Evolutionary conservation across 73 alveolate species (phyloP).

Genomic region (Urostyla sp.): DNA sequence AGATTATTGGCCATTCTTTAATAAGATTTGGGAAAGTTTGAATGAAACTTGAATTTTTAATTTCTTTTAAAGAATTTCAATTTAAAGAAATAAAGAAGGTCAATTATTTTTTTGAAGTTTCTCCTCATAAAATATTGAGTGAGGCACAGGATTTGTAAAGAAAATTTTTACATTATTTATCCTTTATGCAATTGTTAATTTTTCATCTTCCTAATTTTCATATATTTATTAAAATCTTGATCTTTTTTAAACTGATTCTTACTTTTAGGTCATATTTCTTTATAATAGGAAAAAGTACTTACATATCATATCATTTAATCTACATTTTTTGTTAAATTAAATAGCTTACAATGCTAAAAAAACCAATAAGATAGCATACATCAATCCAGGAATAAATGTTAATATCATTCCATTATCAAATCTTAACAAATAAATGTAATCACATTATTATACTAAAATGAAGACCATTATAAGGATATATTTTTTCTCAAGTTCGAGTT

Average conservation of each 20-base stretch:
- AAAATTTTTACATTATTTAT: too few relatives aligned
- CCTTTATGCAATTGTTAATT: constrained; percentile 14
- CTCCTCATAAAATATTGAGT: too few relatives aligned
- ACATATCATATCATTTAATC: constrained; percentile 1
- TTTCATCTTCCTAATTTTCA: constrained; percentile 5
- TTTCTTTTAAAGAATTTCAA: too few relatives aligned
- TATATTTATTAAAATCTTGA: constrained; percentile 8
- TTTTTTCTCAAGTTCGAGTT: neutral
- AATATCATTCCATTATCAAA: constrained; percentile 1
- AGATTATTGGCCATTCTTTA: neutral
- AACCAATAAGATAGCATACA: constrained; percentile 2
- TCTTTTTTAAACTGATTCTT: constrained; percentile 44
- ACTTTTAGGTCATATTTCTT: constrained; percentile 48
- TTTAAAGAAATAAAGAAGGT: too few relatives aligned
- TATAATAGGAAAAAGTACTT: constrained; percentile 26
- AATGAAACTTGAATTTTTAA: too few relatives aligned
- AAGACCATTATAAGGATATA: neutral
- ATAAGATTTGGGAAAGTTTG: too few relatives aligned
- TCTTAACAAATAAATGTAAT: neutral
- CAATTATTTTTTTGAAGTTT: too few relatives aligned
- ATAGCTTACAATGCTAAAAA: neutral
- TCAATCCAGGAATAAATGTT: constrained; percentile 4
- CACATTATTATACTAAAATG: constrained; percentile 3
- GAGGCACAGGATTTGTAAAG: too few relatives aligned
- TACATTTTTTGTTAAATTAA: neutral